These are phyloP conservation scores for Lipomyces sp. DNA, from an alignment of 805 yeast species.

Conservation along the genomic window DNA sequence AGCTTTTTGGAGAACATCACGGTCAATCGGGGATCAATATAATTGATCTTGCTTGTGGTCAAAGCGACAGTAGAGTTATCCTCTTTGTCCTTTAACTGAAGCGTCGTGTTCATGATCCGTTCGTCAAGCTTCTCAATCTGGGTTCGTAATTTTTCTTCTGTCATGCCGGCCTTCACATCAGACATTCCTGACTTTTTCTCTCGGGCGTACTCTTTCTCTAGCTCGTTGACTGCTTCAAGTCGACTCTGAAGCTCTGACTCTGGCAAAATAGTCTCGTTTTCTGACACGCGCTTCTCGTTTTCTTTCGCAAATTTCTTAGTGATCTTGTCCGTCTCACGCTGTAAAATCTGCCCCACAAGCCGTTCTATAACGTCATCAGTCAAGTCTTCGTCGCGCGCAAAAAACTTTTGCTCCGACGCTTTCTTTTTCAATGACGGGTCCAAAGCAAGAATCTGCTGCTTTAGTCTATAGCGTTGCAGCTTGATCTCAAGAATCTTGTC, in stretches of 20 bases:
- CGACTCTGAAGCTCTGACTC: conserved; percentile 56
- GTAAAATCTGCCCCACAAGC: conserved; percentile 56
- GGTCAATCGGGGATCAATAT: conserved; percentile 89
- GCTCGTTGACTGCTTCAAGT: conserved; percentile 53
- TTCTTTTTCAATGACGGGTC: conserved; percentile 55
- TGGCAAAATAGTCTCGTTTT: conserved; percentile 52
- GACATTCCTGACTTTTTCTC: conserved; percentile 54
- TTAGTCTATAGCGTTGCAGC: conserved; percentile 77
- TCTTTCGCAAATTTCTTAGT: conserved; percentile 69
- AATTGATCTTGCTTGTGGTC: conserved; percentile 90
- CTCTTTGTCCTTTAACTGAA: conserved; percentile 86
- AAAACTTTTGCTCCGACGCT: conserved; percentile 55
- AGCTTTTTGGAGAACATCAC: conserved; percentile 84
- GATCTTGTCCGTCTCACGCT: conserved; percentile 62
- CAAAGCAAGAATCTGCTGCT: conserved; percentile 63
- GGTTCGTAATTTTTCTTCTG: conserved; percentile 66
- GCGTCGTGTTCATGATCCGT: conserved; percentile 61
- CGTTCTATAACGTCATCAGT: conserved; percentile 59
- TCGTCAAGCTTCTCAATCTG: conserved; percentile 72
- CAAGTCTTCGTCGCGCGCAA: conserved; percentile 65
- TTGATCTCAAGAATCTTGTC: conserved; percentile 74
- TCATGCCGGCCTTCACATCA: conserved; percentile 48
- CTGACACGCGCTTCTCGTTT: conserved; percentile 65
- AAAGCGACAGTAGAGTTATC: conserved; percentile 91
- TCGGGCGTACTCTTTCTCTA: conserved; percentile 41